Evolutionary conservation across 345 rosid genomes (phyloP).

Genomic region (Boechera retrofracta): DNA sequence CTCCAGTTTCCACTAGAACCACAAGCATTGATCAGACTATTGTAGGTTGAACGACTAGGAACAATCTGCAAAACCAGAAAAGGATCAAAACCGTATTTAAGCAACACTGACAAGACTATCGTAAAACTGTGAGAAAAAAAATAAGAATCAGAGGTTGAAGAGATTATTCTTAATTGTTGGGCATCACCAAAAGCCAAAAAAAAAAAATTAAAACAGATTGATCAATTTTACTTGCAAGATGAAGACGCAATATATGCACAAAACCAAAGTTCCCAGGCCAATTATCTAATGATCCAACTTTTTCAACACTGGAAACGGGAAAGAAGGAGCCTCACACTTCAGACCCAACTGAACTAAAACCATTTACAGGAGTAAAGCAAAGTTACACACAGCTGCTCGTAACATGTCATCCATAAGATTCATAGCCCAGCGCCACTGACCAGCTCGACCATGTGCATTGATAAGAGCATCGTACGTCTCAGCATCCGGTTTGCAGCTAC

Average conservation of each 20-base stretch:
- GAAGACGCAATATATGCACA: conserved; percentile 1
- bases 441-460: conserved; percentile 84
- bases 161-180: not conserved
- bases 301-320: too few species aligned
- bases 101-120: too few species aligned
- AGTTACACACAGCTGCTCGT: conserved; percentile 79
- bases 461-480: conserved; percentile 92
- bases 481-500: conserved; percentile 88
- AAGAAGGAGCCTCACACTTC: too few species aligned
- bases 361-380: conserved; percentile 41
- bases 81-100: not conserved
- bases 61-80: conserved; percentile 65
- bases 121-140: too few species aligned
- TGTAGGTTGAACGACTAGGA: conserved; percentile 87
- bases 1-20: conserved; percentile 99
- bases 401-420: conserved; percentile 92
- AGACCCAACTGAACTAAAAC: too few species aligned
- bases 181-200: not conserved
- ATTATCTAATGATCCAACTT: too few species aligned
- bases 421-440: conserved; percentile 98
- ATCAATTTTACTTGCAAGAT: not conserved
- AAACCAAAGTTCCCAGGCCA: not conserved
- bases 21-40: conserved; percentile 90
- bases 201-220: not conserved
- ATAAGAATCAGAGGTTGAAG: not conserved